Percentiles rank a stretch among this genome's conserved stretches.
Conservation (phyloP, 495 filamentous ascomycete species). For the Oidiodendron maius region DNA sequence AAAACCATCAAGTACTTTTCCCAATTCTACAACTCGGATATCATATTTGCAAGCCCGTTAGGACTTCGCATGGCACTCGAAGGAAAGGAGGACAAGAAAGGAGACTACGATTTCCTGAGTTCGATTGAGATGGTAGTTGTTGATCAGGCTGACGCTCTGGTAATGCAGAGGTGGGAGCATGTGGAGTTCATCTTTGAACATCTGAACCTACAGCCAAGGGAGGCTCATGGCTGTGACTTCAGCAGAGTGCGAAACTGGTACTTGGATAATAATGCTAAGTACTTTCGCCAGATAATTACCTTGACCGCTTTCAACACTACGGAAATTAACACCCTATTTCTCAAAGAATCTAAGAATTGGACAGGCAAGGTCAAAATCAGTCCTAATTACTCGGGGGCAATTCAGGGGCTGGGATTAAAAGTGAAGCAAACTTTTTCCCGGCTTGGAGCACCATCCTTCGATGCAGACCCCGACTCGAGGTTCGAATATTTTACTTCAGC, state of each 20-base stretch:
- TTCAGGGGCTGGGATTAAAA: constrained; percentile 56
- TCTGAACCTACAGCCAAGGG: constrained; percentile 83
- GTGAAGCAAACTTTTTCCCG: constrained; percentile 86
- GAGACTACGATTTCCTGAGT: constrained; percentile 85
- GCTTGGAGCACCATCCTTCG: constrained; percentile 63
- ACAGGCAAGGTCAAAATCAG: constrained; percentile 69
- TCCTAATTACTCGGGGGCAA: constrained; percentile 58
- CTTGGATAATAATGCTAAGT: constrained; percentile 73
- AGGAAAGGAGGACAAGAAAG: constrained; percentile 66
- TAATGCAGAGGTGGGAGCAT: constrained; percentile 99
- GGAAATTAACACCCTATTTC: constrained; percentile 76
- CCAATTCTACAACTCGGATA: constrained; percentile 92
- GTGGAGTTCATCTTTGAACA: constrained; percentile 85
- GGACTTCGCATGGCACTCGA: constrained; percentile 88
- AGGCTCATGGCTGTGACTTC: constrained; percentile 92
- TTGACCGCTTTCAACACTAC: constrained; percentile 80
- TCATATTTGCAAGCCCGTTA: constrained; percentile 85
- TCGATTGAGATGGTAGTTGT: constrained; percentile 86
- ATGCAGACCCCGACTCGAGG: constrained; percentile 77
- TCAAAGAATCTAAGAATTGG: constrained; percentile 70
- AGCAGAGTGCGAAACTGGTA: constrained; percentile 88
- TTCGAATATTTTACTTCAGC: constrained; percentile 86
- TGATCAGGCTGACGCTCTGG: constrained; percentile 87
- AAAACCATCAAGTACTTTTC: constrained; percentile 94
- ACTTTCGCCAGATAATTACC: constrained; percentile 79